These are phyloP conservation scores for Penicillium soppii DNA, from an alignment of 495 filamentous ascomycete genomes.

Conservation along the genomic window DNA sequence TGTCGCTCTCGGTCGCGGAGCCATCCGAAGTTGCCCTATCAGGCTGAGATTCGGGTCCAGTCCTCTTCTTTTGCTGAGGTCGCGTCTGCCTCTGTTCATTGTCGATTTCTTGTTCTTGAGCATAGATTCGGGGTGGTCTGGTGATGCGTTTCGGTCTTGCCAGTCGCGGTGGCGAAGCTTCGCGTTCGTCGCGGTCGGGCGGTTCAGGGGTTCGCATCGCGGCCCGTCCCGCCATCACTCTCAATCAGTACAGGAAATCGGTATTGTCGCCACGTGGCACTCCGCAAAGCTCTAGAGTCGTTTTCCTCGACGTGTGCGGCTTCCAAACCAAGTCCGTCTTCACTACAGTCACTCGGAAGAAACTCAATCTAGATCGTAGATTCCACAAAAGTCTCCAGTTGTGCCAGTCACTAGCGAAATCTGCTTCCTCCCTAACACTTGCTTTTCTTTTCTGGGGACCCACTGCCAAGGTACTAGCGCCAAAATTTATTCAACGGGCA, in stretches of 20 bases:
- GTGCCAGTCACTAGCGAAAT: background rate
- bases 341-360: no score
- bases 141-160: conserved; percentile 16
- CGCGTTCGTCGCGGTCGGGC: no score
- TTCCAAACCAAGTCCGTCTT: no score
- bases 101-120: background rate
- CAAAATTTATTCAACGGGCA: background rate
- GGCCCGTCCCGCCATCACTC: no score
- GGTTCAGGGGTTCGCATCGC: no score
- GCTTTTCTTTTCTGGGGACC: background rate
- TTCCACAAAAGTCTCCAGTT: no score
- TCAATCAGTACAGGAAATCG: no score
- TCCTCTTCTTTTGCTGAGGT: conserved; percentile 10
- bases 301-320: no score
- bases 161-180: conserved; percentile 18
- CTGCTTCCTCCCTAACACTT: background rate
- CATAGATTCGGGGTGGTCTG: background rate
- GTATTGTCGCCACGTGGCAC: no score
- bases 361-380: no score
- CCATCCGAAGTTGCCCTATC: conserved; percentile 14
- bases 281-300: no score
- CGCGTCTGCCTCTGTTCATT: background rate
- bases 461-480: background rate
- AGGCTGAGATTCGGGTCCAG: conserved; percentile 8
- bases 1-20: no score